phyloP scores from a whole-genome alignment of 1,284 basidiomycete species.

The Boletus sp. region DNA sequence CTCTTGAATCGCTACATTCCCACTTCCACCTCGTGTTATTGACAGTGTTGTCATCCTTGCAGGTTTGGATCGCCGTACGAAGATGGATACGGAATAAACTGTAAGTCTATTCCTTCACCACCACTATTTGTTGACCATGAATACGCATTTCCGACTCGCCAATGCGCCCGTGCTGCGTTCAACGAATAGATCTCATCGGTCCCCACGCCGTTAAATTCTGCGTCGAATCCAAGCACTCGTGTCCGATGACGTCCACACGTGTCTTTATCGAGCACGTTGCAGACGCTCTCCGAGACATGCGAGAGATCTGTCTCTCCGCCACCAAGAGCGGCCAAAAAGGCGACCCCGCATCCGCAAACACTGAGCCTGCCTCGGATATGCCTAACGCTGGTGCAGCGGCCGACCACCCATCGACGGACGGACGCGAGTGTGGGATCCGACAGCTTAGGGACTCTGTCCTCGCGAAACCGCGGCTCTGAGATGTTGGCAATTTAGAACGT shows the following conservation, averaged over 20 bases:
- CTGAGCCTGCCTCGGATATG: not conserved
- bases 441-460: conserved; percentile 3
- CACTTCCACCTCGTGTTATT: conserved; percentile 1
- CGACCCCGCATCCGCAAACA: not conserved
- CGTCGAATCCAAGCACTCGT: conserved; percentile 85
- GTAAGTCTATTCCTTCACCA: conserved; percentile 41
- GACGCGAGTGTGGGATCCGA: not conserved
- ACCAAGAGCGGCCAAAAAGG: conserved; percentile 7
- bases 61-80: conserved; percentile 77
- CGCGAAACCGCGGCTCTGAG: conserved; percentile 23
- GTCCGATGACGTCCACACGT: conserved; percentile 67
- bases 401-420: not conserved
- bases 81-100: conserved; percentile 91
- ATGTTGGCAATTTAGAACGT: not conserved
- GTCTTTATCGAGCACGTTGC: conserved; percentile 65
- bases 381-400: not conserved
- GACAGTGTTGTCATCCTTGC: conserved; percentile 4
- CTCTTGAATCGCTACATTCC: not conserved
- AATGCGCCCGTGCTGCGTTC: not conserved
- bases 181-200: conserved; percentile 71
- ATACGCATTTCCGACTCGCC: not conserved
- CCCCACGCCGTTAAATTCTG: conserved; percentile 88
- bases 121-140: not conserved
- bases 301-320: conserved; percentile 41
- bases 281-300: conserved; percentile 75